Percentiles rank a stretch among this genome's conserved stretches.
phyloP scores from a whole-genome alignment of 768 basidiomycete species.

The Phylloporus sp. region DNA sequence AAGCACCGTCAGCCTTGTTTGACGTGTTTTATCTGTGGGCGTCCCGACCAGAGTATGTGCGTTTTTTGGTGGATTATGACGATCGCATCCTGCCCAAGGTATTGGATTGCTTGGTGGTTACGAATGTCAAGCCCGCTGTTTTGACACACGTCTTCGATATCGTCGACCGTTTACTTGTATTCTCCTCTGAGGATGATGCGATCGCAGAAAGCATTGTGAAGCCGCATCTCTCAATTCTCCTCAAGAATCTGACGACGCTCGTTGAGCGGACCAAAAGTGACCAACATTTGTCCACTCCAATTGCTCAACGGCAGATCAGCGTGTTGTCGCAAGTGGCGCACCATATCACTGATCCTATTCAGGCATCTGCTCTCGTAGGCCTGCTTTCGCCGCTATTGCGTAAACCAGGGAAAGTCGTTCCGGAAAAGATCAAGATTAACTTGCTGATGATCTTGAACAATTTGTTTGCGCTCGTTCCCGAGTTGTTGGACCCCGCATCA shows the following conservation, averaged over 20 bases:
- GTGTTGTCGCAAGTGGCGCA: conserved; percentile 79
- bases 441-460: conserved; percentile 67
- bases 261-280: conserved; percentile 59
- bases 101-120: conserved; percentile 75
- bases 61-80: conserved; percentile 70
- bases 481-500: conserved; percentile 46
- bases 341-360: conserved; percentile 61
- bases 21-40: conserved; percentile 85
- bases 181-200: conserved; percentile 47
- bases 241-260: conserved; percentile 65
- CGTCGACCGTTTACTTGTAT: conserved; percentile 62
- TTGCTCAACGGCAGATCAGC: conserved; percentile 77
- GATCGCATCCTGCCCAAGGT: conserved; percentile 65
- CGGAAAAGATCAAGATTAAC: conserved; percentile 84
- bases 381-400: conserved; percentile 80
- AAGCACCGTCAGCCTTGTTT: conserved; percentile 83
- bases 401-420: conserved; percentile 67
- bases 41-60: conserved; percentile 48
- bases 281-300: conserved; percentile 49
- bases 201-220: conserved; percentile 55
- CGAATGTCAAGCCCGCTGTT: conserved; percentile 84
- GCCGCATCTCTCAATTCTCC: conserved; percentile 67
- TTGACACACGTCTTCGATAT: conserved; percentile 81
- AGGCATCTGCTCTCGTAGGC: conserved; percentile 68
- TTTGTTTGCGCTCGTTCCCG: conserved; percentile 64